A percentile compares a stretch with the other conserved stretches of the same genome.
These are phyloP conservation scores for Cladosporium sp. DNA, from an alignment of 2,329 filamentous ascomycete genomes.

Conservation along the genomic window DNA sequence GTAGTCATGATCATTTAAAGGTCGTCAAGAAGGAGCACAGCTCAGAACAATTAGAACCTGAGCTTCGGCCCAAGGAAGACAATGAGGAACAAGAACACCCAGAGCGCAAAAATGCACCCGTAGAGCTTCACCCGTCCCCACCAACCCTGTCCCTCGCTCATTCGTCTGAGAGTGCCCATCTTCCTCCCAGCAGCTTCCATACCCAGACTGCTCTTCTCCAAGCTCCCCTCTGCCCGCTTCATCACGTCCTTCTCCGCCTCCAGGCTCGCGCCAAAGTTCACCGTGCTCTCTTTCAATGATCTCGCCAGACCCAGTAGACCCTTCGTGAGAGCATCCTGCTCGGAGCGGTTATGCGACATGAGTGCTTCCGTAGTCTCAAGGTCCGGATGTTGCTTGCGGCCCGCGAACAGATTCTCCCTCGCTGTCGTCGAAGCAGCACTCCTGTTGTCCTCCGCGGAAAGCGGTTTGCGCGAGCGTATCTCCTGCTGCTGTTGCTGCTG, in stretches of 20 bases:
- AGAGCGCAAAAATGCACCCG: conserved; percentile 77
- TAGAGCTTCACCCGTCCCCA: conserved; percentile 77
- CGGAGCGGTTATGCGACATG: conserved; percentile 72
- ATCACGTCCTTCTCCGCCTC: conserved; percentile 74
- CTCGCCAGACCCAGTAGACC: conserved; percentile 80
- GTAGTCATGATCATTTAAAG: conserved; percentile 18
- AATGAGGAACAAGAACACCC: conserved; percentile 73
- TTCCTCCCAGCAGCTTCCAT: conserved; percentile 74
- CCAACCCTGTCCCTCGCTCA: conserved; percentile 89
- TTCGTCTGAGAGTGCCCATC: conserved; percentile 74
- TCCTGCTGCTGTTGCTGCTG: conserved; percentile 23
- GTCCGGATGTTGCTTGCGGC: conserved; percentile 25
- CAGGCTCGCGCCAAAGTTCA: conserved; percentile 69
- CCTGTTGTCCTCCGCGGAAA: conserved; percentile 30
- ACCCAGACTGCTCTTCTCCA: conserved; percentile 73
- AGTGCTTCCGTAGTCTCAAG: conserved; percentile 60
- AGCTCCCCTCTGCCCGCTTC: conserved; percentile 67
- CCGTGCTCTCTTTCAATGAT: conserved; percentile 72
- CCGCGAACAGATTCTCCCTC: conserved; percentile 39
- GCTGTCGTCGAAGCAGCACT: conserved; percentile 37
- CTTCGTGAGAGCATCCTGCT: conserved; percentile 79
- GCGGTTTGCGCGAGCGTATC: conserved; percentile 30
- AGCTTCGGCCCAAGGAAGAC: conserved; percentile 88
- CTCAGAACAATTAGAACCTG: conserved; percentile 60
- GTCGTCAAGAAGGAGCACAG: conserved; percentile 2